Evolutionary conservation across 169 alveolate species (phyloP), one percentile per base, ranked within the genome.

Genomic region (Plasmodium sp.): DNA sequence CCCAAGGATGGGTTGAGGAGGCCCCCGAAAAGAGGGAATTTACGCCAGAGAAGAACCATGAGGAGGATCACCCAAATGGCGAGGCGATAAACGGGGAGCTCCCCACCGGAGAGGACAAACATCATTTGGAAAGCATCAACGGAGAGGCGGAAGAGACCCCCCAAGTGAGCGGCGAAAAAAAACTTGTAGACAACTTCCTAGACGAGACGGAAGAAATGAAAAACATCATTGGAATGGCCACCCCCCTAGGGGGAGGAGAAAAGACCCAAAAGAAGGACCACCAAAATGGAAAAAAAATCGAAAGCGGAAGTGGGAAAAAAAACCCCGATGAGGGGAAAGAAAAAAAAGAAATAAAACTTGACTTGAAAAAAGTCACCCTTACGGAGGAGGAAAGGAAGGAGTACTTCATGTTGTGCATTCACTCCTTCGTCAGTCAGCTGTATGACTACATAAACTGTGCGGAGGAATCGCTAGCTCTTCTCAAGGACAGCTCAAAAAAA

Each of bases 371-470:
- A 31, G 34, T 16, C 36, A n/a, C 43, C 22, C 74, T 90, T 36
- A 80, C 94, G 43, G 54, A 80, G 33, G 91, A 90, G 43, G 94
- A 90, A 80, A 90, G 74, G 18, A 81, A 90, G 10, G 94, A 90
- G 27, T 58, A 43, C 71, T 90, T 90, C 83, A 79, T 90, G 7
- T 67, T 90, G 22, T 90, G 94, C 27, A 58, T 90, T 36, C 51
- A 90, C 72, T 90, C 94, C 6, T 90, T 90, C 82, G 67, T 90
- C 62, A 90, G 83, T 80, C 94, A 90, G 58, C n/a, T 90, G 73
- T 90, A 90, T 90, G 94, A 90, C 72, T 90, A 90, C 83, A 90
- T 90, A 41, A 90, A 90, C 51, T 90, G 90, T 36, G 39, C 83
- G 34, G 34, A 80, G 33, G 90, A 90, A 39, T 56, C 94, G 14